phyloP scores from a whole-genome alignment of 2,329 filamentous ascomycete genomes.

The Apiospora arundinis region DNA sequence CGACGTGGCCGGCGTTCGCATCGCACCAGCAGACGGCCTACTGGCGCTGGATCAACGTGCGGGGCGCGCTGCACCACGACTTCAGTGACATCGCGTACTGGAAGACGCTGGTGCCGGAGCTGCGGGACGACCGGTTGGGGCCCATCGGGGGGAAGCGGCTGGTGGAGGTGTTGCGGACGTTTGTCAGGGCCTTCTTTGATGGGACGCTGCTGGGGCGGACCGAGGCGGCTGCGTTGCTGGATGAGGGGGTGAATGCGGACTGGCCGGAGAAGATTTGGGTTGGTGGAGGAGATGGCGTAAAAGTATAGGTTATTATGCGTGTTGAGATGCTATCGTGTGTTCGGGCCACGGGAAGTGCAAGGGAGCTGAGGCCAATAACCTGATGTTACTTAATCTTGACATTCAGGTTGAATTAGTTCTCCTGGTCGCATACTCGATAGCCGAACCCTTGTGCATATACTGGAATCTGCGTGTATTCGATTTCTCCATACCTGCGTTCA shows the following conservation, averaged over 20 bases:
- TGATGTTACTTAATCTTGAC: too few relatives aligned
- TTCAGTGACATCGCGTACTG: slow-evolving; percentile 35
- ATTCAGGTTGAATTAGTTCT: too few relatives aligned
- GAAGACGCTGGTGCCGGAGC: slow-evolving; percentile 22
- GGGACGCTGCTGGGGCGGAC: background rate
- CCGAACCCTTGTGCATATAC: too few relatives aligned
- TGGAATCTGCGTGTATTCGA: background rate
- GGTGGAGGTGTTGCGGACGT: background rate
- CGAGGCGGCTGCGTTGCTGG: background rate
- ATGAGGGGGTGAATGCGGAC: background rate
- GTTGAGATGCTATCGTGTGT: background rate
- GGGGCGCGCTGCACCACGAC: slow-evolving; percentile 31
- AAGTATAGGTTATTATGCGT: background rate
- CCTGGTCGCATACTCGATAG: too few relatives aligned
- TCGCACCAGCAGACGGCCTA: slow-evolving; percentile 30
- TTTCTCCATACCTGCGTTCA: background rate
- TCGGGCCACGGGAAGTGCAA: too few relatives aligned
- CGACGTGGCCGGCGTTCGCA: slow-evolving; percentile 31
- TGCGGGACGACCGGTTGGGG: background rate
- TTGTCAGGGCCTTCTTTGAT: background rate
- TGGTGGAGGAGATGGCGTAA: background rate
- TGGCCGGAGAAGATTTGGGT: slow-evolving; percentile 2
- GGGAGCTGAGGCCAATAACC: too few relatives aligned
- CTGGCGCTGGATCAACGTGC: slow-evolving; percentile 29
- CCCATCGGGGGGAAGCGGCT: slow-evolving; percentile 16